Base-by-base conservation (phyloP, 2,329 filamentous ascomycete species). In the Fusarium miscanthi region DNA sequence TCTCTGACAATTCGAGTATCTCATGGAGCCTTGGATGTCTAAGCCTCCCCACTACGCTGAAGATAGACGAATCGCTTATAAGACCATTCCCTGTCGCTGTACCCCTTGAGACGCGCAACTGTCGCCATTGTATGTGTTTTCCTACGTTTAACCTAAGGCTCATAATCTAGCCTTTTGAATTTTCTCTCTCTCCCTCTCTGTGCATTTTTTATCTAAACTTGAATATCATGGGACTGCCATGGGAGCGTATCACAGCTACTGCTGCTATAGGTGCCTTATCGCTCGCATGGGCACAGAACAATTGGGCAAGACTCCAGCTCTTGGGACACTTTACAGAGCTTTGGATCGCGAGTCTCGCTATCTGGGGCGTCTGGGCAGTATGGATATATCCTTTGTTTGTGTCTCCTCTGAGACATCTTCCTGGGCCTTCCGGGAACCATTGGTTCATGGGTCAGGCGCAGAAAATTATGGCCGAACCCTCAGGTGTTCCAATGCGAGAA, bases 391-490 rank as follows among this genome's bases (percentile, higher is more conserved):
- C 87, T 21, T 82, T 83, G 33, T 77, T 83, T 72, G 81, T 87
- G 71, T 89, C 87, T 25, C 85, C 86, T 5, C 78, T 89, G 62
- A 81, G 84, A 21, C 80, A 82, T 54, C 78, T 89, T 10, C 87
- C 87, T 5, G 82, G 83, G 45, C 85, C 86, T 1, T 69, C 74
- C 4, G 81, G 79, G 23, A 81, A 80, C 46, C 84, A 84, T 42
- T 88, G 82, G 79, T 79, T 85, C 33, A 81, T 84, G 64, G 87
- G 87, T n/a, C 86, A 89, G 49, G 85, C 81, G 31, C 62, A 70
- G 31, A 80, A 73, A 58, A 86, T 89, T 30, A 41, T 76, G 19
- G 70, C 68, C 0, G 72, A 84, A 46, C 79, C 84, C 8, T 84
- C 82, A 0, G 87, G 85, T 5, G 76, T 79, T 27, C 86, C 86